phyloP scores from a whole-genome alignment of 441 rosid genomes.

The Aleurites moluccanus region DNA sequence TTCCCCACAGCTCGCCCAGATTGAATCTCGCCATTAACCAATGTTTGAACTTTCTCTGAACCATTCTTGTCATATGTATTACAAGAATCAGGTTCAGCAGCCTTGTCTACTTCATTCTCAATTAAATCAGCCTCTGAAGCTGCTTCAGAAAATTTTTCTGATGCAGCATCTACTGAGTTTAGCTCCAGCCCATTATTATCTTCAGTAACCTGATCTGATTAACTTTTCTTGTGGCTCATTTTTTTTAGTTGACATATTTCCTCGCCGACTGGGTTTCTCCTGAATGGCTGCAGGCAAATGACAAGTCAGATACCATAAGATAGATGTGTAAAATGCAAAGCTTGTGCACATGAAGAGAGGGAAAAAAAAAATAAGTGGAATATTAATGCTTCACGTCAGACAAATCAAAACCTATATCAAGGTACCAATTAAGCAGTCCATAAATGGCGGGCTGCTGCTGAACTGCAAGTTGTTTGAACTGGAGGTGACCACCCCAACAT shows the following conservation, averaged over 20 bases:
- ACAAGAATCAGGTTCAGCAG: too few species aligned
- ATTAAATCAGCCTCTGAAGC: slow-evolving; percentile 40
- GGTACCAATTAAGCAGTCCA: not conserved
- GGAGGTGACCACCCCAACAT: not conserved
- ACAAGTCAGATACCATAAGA: not conserved
- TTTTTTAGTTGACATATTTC: slow-evolving; percentile 28
- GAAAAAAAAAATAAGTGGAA: not conserved
- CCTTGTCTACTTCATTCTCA: slow-evolving; percentile 38
- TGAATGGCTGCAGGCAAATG: slow-evolving; percentile 37
- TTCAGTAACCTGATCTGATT: slow-evolving; percentile 30
- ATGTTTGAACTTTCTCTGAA: slow-evolving; percentile 33
- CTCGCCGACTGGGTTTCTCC: slow-evolving; percentile 43
- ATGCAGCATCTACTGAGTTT: slow-evolving; percentile 35
- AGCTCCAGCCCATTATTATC: slow-evolving; percentile 33
- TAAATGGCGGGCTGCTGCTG: not conserved
- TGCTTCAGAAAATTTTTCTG: slow-evolving; percentile 42
- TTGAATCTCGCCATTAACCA: slow-evolving; percentile 39
- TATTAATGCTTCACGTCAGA: not conserved
- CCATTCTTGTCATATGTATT: slow-evolving; percentile 25
- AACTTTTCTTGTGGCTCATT: slow-evolving; percentile 33
- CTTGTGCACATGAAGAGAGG: not conserved
- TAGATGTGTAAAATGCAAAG: slow-evolving; percentile 1
- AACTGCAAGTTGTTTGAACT: not conserved
- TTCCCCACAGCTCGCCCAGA: slow-evolving; percentile 44
- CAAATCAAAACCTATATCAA: not conserved